A percentile compares a stretch with the other conserved stretches of the same genome.
These are phyloP conservation scores for Neoboletus brunneissimus DNA, from an alignment of 768 basidiomycete genomes.

Conservation along the genomic window DNA sequence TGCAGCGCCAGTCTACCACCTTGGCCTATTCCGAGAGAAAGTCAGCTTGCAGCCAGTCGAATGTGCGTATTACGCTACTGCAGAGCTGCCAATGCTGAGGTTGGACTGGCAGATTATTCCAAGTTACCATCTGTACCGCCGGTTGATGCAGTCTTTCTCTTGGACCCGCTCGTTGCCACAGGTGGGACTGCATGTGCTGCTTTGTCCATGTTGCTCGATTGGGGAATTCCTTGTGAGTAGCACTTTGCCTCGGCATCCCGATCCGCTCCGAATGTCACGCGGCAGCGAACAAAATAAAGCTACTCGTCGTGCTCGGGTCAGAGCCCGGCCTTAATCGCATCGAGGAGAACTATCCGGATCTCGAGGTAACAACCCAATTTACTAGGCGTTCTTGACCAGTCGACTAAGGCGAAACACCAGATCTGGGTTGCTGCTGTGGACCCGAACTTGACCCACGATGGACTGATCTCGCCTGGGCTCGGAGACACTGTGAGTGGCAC, in stretches of 20 bases:
- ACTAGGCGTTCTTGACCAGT: neutral
- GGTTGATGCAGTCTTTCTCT: conserved; percentile 79
- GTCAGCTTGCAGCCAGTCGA: conserved; percentile 87
- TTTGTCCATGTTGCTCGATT: conserved; percentile 78
- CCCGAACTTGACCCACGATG: conserved; percentile 62
- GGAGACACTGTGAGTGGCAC: conserved; percentile 74
- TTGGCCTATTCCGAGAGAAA: conserved; percentile 88
- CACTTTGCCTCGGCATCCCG: neutral
- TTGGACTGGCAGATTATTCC: conserved; percentile 65
- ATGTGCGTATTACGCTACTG: conserved; percentile 47
- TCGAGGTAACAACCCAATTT: conserved; percentile 56
- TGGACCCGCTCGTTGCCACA: conserved; percentile 93
- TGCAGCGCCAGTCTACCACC: conserved; percentile 82
- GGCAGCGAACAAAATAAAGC: conserved; percentile 68
- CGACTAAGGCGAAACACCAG: conserved; percentile 38
- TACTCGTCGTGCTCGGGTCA: conserved; percentile 80
- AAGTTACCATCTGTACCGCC: conserved; percentile 76
- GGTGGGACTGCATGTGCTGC: conserved; percentile 92
- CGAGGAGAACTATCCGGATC: conserved; percentile 62
- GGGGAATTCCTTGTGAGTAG: conserved; percentile 68
- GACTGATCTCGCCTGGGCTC: conserved; percentile 85
- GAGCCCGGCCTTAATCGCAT: conserved; percentile 69
- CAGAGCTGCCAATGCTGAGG: neutral
- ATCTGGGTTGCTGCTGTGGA: conserved; percentile 89
- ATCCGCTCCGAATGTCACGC: neutral